phyloP scores from a whole-genome alignment of 1,139 yeast species.

The Pichia sp. region DNA sequence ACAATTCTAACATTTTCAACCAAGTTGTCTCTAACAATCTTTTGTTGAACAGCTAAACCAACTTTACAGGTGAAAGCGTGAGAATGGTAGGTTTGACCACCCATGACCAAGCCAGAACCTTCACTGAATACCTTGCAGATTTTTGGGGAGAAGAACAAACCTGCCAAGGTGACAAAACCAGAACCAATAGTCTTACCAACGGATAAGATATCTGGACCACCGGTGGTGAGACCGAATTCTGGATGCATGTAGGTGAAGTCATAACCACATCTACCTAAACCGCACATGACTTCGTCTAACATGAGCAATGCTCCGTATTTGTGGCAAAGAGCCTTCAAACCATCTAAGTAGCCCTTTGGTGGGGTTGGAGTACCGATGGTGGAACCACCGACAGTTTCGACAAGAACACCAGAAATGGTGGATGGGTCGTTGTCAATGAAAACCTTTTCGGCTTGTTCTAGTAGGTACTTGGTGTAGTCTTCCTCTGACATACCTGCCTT shows the following conservation, averaged over 20 bases:
- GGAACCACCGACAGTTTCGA: conserved; percentile 57
- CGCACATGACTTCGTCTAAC: conserved; percentile 66
- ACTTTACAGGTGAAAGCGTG: conserved; percentile 58
- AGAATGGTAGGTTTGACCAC: conserved; percentile 61
- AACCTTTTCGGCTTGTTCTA: conserved; percentile 45
- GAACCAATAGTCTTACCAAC: conserved; percentile 65
- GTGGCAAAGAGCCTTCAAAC: conserved; percentile 48
- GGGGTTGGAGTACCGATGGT: conserved; percentile 56
- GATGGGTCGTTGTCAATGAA: conserved; percentile 49
- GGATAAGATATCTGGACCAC: conserved; percentile 57
- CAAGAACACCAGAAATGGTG: conserved; percentile 49
- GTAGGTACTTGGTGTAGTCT: conserved; percentile 44
- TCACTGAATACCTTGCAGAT: conserved; percentile 41
- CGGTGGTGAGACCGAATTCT: conserved; percentile 34
- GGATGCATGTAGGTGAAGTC: conserved; percentile 30
- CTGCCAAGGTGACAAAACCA: conserved; percentile 60
- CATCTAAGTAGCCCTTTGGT: conserved; percentile 53
- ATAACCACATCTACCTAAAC: conserved; percentile 52
- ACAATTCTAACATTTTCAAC: conserved; percentile 46
- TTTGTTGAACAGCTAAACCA: conserved; percentile 55
- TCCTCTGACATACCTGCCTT: conserved; percentile 46
- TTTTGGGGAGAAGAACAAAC: conserved; percentile 50
- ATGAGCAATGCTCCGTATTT: conserved; percentile 56
- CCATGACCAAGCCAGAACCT: conserved; percentile 43
- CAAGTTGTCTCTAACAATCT: conserved; percentile 41